These are phyloP conservation scores for Artemisia argyi DNA, from an alignment of 129 eudicot genomes.

Conservation along the genomic window DNA sequence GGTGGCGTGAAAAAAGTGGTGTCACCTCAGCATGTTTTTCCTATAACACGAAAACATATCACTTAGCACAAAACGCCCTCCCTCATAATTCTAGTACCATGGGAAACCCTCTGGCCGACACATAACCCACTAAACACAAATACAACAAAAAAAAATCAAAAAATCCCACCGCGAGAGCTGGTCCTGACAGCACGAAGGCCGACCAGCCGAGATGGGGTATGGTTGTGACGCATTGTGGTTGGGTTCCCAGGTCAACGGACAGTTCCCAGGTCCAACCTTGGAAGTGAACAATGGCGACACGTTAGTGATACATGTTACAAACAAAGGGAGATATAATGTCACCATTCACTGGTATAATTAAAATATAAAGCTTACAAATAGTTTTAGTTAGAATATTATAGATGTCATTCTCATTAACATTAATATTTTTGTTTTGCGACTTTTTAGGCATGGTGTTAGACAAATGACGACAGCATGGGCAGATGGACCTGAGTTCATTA, in stretches of 20 bases:
- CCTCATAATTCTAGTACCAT: no score
- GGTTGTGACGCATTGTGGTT: no score
- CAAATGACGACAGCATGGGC: conserved; percentile 89
- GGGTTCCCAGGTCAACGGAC: conserved; percentile 96
- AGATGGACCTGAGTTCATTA: conserved; percentile 91
- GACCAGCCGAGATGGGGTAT: no score
- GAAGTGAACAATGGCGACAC: conserved; percentile 86
- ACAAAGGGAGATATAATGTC: conserved; percentile 84
- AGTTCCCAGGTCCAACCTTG: conserved; percentile 88
- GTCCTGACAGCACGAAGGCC: no score
- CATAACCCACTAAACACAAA: no score
- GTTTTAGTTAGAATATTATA: not conserved
- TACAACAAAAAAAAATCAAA: no score
- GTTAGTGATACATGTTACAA: conserved; percentile 69
- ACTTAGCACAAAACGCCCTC: no score
- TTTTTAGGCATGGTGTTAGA: conserved; percentile 83
- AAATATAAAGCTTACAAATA: not conserved
- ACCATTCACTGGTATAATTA: conserved; percentile 85
- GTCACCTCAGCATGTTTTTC: no score
- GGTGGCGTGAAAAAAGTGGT: no score
- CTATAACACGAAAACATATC: no score
- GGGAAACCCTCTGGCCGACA: no score
- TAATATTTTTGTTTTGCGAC: not conserved
- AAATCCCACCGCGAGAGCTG: no score
- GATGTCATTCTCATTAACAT: not conserved